Evolutionary conservation across 306 rosid species (phyloP), one percentile per base, ranked within the genome.

Genomic region (Cucurbita ficifolia): DNA sequence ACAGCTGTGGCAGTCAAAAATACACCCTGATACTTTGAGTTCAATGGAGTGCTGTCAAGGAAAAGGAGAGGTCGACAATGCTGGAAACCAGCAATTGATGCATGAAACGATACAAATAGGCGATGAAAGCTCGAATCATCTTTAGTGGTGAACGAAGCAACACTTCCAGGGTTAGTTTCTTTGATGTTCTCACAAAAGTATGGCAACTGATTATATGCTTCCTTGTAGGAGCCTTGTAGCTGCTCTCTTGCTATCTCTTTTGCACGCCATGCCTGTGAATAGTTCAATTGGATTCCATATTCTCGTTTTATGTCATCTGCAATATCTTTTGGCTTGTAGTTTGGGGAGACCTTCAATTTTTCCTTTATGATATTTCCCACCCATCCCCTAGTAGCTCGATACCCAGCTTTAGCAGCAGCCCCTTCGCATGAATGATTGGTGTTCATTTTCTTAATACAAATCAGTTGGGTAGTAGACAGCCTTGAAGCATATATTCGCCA

Each of bases 221-320:
- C 99, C 80, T 94, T 94, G 80, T 78, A 94, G 59, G 99, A 94
- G 76, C 99, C 97, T 82, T 89, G 99, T 48, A 94, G 95, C 77
- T 94, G 97, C 82, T 90, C 96, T 80, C 98, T 87, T 2, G 97
- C 98, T 77, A 94, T 89, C 86, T 91, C 97, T 84, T 94, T 94
- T 6, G 97, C 98, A 51, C 96, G 97, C 97, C 96, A 91, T 64
- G 98, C 98, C 89, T 94, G 97, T 61, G 98, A 94, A 82, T 94
- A 94, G 68, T 90, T 94, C 81, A 94, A 83, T 68, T 90, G 96
- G 76, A 94, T 87, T 69, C 98, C 98, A 72, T 90, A 94, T 70
- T 94, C 98, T 45, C 97, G 88, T 76, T 90, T 84, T 81, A 94
- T 91, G 82, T 90, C 97, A 56, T 87, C 88, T 16, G 96, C 98